Evolutionary conservation across 805 yeast species (phyloP), one percentile per base, ranked within the genome.

Genomic region (Spathaspora passalidarum): DNA sequence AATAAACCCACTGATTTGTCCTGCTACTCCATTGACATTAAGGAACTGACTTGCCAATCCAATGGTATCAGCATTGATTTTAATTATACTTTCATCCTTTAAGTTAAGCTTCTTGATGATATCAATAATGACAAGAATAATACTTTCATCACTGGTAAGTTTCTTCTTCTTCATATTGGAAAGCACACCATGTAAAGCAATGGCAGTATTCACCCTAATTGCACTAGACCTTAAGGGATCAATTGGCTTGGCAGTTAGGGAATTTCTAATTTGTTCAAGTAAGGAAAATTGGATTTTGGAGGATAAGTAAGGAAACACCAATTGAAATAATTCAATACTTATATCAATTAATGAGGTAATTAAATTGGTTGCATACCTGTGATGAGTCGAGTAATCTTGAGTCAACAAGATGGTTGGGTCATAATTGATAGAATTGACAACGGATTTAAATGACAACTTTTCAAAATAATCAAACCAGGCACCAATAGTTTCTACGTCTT

Each of bases 231-330:
- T 53, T 20, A 68, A 49, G 0, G 70, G 66, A 45, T 68, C 72
- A 11, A 57, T 45, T 0, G 57, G 43, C 51, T 66, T 55, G 23
- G 73, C 65, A 22, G 79, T 70, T 40, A 78, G 47, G 1, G 73
- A 62, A 3, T 84, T 70, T 52, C 90, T 76, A 50, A 94, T 64
- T 44, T 83, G 87, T 56, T 92, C 97, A 17, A 94, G 63, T n/a
- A 94, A 73, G 1, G 97, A 89, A 47, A 85, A 83, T 57, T 92
- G 97, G 44, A 94, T 86, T 50, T 88, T 87, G 4, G 80, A 65
- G 6, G 91, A 80, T 53, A 92, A 76, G 47, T 74, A 70, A 0
- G 95, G 88, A 52, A 92, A 85, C 1, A 86, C 73, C 7, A 76
- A 58, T 4, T 87, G 80, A 58, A 90, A 88, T 1, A 91, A 72